A percentile compares a stretch with the other conserved stretches of the same genome.
These are phyloP conservation scores for Gnomoniopsis sp. DNA, from an alignment of 2,329 filamentous ascomycete genomes.

Conservation along the genomic window DNA sequence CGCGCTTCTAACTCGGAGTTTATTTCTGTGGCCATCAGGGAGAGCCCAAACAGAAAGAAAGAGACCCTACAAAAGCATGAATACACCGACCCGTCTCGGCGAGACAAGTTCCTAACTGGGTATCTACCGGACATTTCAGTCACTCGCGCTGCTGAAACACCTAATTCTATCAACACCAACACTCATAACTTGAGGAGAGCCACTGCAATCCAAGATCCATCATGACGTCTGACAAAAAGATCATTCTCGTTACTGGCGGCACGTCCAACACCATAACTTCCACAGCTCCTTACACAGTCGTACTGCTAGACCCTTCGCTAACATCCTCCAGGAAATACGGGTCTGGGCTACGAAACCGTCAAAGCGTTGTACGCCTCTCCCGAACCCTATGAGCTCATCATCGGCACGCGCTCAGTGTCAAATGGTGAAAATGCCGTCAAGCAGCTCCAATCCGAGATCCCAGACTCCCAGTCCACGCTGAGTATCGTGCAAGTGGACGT, in stretches of 20 bases:
- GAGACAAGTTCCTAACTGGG: not conserved
- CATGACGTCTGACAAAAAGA: conserved; percentile 13
- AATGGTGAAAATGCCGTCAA: conserved; percentile 49
- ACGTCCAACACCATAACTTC: not conserved
- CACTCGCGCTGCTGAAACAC: not conserved
- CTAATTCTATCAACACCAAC: not conserved
- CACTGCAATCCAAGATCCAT: not conserved
- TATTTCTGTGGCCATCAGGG: not conserved
- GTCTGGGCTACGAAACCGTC: conserved; percentile 56
- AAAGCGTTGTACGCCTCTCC: conserved; percentile 49
- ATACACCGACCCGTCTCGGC: too few species aligned
- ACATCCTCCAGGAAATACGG: conserved; percentile 56
- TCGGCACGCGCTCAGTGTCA: conserved; percentile 48
- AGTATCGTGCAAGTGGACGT: conserved; percentile 51
- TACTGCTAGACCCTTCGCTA: conserved; percentile 30
- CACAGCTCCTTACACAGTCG: too few species aligned
- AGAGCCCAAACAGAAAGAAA: not conserved
- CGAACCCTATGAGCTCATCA: conserved; percentile 48
- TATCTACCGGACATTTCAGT: not conserved
- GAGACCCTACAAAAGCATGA: too few species aligned
- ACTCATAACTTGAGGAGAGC: not conserved
- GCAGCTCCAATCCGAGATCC: conserved; percentile 36
- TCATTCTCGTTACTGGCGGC: conserved; percentile 15
- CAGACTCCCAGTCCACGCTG: conserved; percentile 38
- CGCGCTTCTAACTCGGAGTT: not conserved